Conservation (phyloP, 148 eudicot genomes). For the Cornus kousa region DNA sequence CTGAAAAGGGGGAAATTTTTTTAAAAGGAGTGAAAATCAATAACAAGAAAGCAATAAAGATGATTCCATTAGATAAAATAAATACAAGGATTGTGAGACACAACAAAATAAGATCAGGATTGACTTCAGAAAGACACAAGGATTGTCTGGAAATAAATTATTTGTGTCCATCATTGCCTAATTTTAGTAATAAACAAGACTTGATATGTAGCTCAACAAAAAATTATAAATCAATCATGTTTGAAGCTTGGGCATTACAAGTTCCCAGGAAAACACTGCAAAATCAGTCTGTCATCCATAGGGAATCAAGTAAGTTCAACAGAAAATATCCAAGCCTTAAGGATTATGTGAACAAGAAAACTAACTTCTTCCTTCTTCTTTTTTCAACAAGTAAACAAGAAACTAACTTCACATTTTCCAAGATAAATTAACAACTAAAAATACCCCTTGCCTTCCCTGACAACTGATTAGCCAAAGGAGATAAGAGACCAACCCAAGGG, state of each 20-base stretch:
- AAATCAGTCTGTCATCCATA: background rate
- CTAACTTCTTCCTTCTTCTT: too few relatives aligned
- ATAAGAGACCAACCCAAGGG: background rate
- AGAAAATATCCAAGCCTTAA: background rate
- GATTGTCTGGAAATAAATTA: background rate
- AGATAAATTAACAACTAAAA: background rate
- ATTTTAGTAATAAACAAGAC: too few relatives aligned
- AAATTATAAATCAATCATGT: background rate
- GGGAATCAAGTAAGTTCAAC: background rate
- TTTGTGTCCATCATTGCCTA: background rate
- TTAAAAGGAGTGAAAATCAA: background rate
- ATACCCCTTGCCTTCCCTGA: too few relatives aligned
- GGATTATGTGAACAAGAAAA: too few relatives aligned
- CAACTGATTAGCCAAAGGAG: too few relatives aligned
- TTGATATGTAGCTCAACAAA: background rate
- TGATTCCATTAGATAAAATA: background rate
- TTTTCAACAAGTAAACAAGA: background rate
- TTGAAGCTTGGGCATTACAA: background rate
- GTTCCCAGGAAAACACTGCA: background rate
- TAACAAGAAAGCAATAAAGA: background rate
- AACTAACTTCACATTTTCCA: background rate
- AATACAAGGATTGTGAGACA: background rate
- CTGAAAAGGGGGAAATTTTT: slow-evolving; percentile 29
- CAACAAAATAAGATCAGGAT: background rate
- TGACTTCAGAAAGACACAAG: background rate